A percentile compares a stretch with the other conserved stretches of the same genome.
Evolutionary conservation across 768 basidiomycete genomes (phyloP).

Genomic region (Russula olivacea): DNA sequence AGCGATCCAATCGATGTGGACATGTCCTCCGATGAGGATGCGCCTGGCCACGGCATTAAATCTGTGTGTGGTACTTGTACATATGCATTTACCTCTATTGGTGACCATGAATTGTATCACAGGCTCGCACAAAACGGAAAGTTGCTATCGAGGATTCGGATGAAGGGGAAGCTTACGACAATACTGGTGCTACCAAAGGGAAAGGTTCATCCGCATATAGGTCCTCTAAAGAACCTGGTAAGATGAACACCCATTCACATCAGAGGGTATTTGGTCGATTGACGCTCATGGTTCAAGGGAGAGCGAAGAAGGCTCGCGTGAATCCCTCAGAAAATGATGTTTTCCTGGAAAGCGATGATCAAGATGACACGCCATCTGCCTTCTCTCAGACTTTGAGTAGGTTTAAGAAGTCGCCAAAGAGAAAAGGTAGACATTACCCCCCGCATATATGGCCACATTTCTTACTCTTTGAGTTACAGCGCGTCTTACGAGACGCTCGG

Average conservation of each 20-base stretch:
- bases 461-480: neutral
- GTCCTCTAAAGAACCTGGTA: slow-evolving; percentile 18
- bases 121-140: slow-evolving; percentile 52
- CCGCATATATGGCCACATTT: neutral
- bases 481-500: slow-evolving; percentile 39
- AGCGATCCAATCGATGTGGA: slow-evolving; percentile 76
- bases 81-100: neutral
- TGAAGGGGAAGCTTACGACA: slow-evolving; percentile 39
- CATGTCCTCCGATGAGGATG: slow-evolving; percentile 52
- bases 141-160: slow-evolving; percentile 65
- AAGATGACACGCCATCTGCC: slow-evolving; percentile 34
- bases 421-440: slow-evolving; percentile 40
- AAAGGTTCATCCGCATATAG: slow-evolving; percentile 23
- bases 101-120: neutral
- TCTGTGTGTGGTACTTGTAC: slow-evolving; percentile 9
- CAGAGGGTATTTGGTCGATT: neutral
- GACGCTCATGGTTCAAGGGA: slow-evolving; percentile 32
- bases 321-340: slow-evolving; percentile 41
- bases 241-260: neutral
- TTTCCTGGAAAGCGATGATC: slow-evolving; percentile 33
- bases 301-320: slow-evolving; percentile 55
- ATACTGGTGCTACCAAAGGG: slow-evolving; percentile 4
- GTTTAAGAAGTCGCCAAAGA: slow-evolving; percentile 59
- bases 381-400: slow-evolving; percentile 57
- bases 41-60: slow-evolving; percentile 24